Evolutionary conservation across 768 basidiomycete species (phyloP), one percentile per base, ranked within the genome.

Genomic region (Podaxis rugospora): DNA sequence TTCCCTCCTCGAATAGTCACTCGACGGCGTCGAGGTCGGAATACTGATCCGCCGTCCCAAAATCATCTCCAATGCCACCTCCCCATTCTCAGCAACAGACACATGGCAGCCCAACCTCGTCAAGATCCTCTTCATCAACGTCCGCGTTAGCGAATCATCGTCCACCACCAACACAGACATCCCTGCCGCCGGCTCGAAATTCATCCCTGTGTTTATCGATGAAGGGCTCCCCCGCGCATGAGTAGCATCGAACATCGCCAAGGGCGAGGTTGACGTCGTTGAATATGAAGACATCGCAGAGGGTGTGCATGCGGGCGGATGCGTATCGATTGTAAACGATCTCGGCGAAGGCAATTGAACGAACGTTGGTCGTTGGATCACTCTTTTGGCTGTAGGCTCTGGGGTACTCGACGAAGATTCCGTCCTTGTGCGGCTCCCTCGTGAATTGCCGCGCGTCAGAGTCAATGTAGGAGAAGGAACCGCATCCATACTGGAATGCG

Each of bases 21-120:
- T 75, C 23, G 75, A 76, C 3, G 78, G 82, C 53, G 79, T 79
- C 46, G 68, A 64, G 9, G 59, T 52, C 55, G 64, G 59, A 16
- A 67, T 28, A 18, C 66, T 66, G 25, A 66, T 50, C 51, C 62
- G 58, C 21, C 69, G 69, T 14, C 85, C 84, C 5, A 90, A 66
- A 35, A 92, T 85, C 79, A 90, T 79, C 62, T 90, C 83, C 55
- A 93, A 74, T 21, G 91, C 92, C 37, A 87, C 70, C 67, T 88
- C 83, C 5, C 93, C 93, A 67, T 95, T 93, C 75, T 94, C 90
- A 10, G 93, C 93, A 16, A 84, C 85, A 13, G 83, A 77, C n/a
- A 94, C 92, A 32, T 72, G 71, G 71, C 92, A 93, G 0, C 93
- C 92, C 1, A 94, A 76, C 37, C 92, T 80, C n/a, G 83, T 82